These are phyloP conservation scores for Aspergillus melleus DNA, from an alignment of 2,329 filamentous ascomycete species.

Conservation along the genomic window DNA sequence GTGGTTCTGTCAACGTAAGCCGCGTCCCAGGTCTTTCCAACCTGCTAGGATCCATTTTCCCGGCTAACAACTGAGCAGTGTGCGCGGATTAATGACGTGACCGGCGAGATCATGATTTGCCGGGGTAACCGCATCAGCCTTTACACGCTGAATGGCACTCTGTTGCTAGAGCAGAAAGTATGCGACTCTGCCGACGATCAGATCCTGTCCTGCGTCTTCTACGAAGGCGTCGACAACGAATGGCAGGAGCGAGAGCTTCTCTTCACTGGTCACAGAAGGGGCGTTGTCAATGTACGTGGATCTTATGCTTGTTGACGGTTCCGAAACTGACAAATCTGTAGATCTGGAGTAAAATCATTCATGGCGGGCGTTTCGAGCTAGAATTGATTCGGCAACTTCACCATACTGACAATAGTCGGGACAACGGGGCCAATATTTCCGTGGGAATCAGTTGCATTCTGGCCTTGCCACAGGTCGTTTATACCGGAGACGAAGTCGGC, in stretches of 20 bases:
- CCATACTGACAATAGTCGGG: conserved; percentile 69
- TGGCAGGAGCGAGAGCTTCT: conserved; percentile 85
- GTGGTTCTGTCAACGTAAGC: conserved; percentile 52
- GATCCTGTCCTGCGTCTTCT: conserved; percentile 82
- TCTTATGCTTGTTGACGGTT: conserved; percentile 16
- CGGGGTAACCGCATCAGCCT: conserved; percentile 72
- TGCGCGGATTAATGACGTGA: conserved; percentile 84
- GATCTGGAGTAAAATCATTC: conserved; percentile 60
- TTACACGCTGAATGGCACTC: conserved; percentile 83
- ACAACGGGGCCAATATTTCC: conserved; percentile 54
- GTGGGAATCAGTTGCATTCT: conserved; percentile 83
- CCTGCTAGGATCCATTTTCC: background rate
- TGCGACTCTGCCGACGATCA: conserved; percentile 72
- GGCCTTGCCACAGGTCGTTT: conserved; percentile 78
- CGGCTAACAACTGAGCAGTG: conserved; percentile 57
- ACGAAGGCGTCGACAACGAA: conserved; percentile 86
- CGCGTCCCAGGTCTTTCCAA: background rate
- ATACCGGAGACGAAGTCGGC: conserved; percentile 92
- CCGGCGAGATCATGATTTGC: conserved; percentile 85
- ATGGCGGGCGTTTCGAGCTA: conserved; percentile 69
- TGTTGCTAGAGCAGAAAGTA: conserved; percentile 79
- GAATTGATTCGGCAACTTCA: conserved; percentile 79
- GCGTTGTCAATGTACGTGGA: conserved; percentile 70
- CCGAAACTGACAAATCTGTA: conserved; percentile 25
- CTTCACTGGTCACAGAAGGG: conserved; percentile 83